A percentile compares a stretch with the other conserved stretches of the same genome.
Conservation (phyloP, 441 rosid species). For the Bruguiera hainesii region DNA sequence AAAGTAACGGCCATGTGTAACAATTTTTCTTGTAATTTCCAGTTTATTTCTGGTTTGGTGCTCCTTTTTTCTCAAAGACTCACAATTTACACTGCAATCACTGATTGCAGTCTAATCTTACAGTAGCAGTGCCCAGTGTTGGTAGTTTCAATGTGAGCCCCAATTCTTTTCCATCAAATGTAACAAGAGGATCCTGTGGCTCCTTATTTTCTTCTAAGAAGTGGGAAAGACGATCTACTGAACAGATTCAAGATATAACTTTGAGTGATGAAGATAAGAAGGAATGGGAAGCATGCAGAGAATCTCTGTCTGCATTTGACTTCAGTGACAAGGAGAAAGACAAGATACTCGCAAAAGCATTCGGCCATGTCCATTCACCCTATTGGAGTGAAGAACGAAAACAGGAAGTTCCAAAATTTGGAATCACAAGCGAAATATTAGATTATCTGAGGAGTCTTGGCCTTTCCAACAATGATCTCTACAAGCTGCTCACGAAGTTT, state of each 20-base stretch:
- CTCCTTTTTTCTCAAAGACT: no score
- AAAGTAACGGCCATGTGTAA: no score
- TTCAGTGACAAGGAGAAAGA: slow-evolving; percentile 64
- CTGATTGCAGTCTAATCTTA: slow-evolving; percentile 43
- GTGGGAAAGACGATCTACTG: slow-evolving; percentile 41
- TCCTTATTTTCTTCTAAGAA: slow-evolving; percentile 32
- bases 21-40: not conserved
- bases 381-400: slow-evolving; percentile 85
- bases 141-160: slow-evolving; percentile 24
- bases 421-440: slow-evolving; percentile 41
- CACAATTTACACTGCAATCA: slow-evolving; percentile 6
- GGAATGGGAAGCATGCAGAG: slow-evolving; percentile 77
- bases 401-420: slow-evolving; percentile 55
- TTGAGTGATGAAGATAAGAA: slow-evolving; percentile 44
- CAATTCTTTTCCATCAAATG: slow-evolving; percentile 18
- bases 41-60: not conserved
- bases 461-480: slow-evolving; percentile 58
- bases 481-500: slow-evolving; percentile 72
- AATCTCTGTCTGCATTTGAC: slow-evolving; percentile 50
- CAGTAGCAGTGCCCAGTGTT: slow-evolving; percentile 23
- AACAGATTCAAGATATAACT: slow-evolving; percentile 28
- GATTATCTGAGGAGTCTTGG: slow-evolving; percentile 59
- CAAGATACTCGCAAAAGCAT: slow-evolving; percentile 85
- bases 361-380: slow-evolving; percentile 69
- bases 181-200: slow-evolving; percentile 17